These are phyloP conservation scores for Suhomyces atakaporum DNA, from an alignment of 1,139 yeast genomes.

Conservation along the genomic window DNA sequence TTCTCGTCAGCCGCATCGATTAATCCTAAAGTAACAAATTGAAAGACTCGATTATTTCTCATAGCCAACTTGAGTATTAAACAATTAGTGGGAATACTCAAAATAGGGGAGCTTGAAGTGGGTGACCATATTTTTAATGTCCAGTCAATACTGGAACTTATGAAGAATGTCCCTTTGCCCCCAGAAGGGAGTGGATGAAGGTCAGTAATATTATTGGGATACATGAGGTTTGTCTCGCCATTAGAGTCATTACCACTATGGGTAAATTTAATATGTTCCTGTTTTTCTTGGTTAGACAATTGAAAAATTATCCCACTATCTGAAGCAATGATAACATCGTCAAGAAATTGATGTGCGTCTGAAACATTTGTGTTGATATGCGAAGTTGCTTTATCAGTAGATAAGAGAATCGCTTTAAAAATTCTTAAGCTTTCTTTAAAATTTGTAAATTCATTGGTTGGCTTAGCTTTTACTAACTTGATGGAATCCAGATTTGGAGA, in stretches of 20 bases:
- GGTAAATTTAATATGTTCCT: conserved; percentile 32
- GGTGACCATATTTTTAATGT: conserved; percentile 28
- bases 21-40: conserved; percentile 54
- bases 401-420: conserved; percentile 7
- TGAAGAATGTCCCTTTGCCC: conserved; percentile 14
- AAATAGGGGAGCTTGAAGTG: conserved; percentile 17
- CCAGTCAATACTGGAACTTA: conserved; percentile 36
- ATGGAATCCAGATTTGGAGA: conserved; percentile 30
- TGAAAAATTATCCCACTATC: conserved; percentile 51
- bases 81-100: conserved; percentile 37
- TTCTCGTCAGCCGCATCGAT: conserved; percentile 20
- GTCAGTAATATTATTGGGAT: conserved; percentile 12
- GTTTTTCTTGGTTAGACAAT: conserved; percentile 29
- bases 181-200: conserved; percentile 4
- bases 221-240: conserved; percentile 10
- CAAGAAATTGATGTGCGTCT: conserved; percentile 21
- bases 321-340: conserved; percentile 45
- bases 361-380: conserved; percentile 5
- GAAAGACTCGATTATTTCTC: conserved; percentile 42
- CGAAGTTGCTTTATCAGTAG: conserved; percentile 1
- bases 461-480: conserved; percentile 13
- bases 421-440: conserved; percentile 13
- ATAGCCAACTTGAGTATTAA: conserved; percentile 45
- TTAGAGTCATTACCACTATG: conserved; percentile 1
- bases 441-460: conserved; percentile 16